Percentiles rank a stretch among this genome's conserved stretches.
Conservation (phyloP, 2,329 filamentous ascomycete genomes). For the Aureobasidium sp. region DNA sequence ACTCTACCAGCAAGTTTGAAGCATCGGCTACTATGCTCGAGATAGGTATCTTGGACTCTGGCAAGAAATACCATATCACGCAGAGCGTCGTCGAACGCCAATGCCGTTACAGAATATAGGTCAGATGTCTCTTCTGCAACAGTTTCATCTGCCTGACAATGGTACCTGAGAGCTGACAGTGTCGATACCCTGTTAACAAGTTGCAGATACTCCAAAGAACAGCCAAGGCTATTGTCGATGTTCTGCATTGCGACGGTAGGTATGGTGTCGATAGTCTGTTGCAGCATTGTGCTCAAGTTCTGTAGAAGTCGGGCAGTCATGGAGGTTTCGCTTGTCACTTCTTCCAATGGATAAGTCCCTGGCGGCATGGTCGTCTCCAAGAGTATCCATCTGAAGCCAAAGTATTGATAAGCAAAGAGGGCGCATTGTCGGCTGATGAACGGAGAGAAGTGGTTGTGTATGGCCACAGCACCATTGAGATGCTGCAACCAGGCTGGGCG, state of each 20-base stretch:
- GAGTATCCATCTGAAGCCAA: constrained; percentile 1
- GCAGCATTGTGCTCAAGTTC: not conserved
- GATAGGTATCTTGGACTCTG: not conserved
- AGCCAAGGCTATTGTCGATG: not conserved
- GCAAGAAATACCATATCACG: not conserved
- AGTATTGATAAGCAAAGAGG: constrained; percentile 1
- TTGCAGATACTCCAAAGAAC: not conserved
- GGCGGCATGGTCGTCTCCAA: constrained; percentile 9
- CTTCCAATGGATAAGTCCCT: constrained; percentile 1
- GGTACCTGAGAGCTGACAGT: not conserved
- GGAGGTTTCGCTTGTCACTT: not conserved
- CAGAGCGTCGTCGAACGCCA: not conserved
- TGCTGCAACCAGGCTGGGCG: constrained; percentile 6
- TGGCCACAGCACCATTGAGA: constrained; percentile 3
- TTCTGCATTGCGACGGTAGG: not conserved
- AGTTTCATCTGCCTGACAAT: not conserved
- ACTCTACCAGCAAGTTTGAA: not conserved
- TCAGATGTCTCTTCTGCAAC: not conserved
- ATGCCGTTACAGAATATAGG: not conserved
- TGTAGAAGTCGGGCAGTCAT: not conserved
- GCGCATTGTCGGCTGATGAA: not conserved
- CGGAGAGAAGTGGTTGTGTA: not conserved
- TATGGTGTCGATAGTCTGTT: not conserved
- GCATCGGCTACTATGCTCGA: not conserved
- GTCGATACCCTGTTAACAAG: constrained; percentile 6